Evolutionary conservation across 805 yeast species (phyloP), one percentile per base, ranked within the genome.

Genomic region (Myxozyma neotropica): DNA sequence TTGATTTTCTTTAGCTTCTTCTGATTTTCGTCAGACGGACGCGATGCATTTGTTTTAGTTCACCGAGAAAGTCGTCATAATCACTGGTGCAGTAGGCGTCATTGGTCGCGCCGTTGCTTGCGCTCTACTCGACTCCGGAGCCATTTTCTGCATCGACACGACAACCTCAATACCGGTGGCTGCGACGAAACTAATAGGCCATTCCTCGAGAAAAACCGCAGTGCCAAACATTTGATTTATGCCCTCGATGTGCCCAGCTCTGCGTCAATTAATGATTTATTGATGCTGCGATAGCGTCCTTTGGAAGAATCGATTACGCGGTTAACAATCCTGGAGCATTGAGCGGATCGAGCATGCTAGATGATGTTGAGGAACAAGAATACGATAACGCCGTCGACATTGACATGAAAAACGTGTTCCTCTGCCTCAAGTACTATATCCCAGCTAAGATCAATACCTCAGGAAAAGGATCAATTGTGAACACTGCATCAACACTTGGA

Each of bases 241-340:
- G 40, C 54, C 21, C 27, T 40, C 12, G 67, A 68, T 21, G 73
- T 72, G 59, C 13, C 53, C n/a, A 19, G 6, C 13, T 33, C 53
- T 7, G n/a, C 43, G 33, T 48, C 53, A 2, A 43, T 48, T 5
- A 67, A 69, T 70, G 69, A 2, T 68, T 72, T 15, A 73, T 73
- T 55, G 73, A 77, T 62, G 83, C 87, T 57, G 83, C 91, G n/a
- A 53, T 59, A 38, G 82, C 83, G 60, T 74, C 79, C 46, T 89
- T 83, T 78, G 96, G 96, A 39, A 83, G 86, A 33, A 84, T 91
- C 57, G 96, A 91, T 74, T 79, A 89, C 21, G 79, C 91, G 71
- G 81, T 91, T 65, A 91, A 91, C 76, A 91, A 91, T 72, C 96
- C 96, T n/a, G 96, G 96, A 5, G 42, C 62, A 86, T 89, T 61